Conservation (phyloP, 345 rosid genomes). For the Bruguiera gymnorhiza region DNA sequence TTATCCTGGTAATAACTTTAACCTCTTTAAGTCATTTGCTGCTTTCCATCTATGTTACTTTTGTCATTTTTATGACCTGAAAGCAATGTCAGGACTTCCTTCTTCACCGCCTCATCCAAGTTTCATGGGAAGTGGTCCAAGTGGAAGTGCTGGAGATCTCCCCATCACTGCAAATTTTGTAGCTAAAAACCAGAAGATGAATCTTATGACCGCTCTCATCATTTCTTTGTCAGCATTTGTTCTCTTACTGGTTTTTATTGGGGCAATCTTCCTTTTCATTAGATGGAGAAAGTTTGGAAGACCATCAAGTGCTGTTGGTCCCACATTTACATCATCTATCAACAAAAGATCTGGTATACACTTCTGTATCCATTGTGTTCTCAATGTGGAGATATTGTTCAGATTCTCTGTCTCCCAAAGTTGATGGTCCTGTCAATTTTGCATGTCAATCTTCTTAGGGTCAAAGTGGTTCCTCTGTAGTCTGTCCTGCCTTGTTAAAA, state of each 20-base stretch:
- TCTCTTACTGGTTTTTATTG: constrained; percentile 64
- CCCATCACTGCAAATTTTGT: constrained; percentile 63
- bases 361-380: background rate
- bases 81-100: constrained; percentile 60
- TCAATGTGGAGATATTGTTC: too few species aligned
- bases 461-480: too few species aligned
- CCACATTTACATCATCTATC: constrained; percentile 57
- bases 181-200: constrained; percentile 68
- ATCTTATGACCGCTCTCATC: constrained; percentile 59
- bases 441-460: too few species aligned
- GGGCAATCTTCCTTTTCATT: constrained; percentile 54
- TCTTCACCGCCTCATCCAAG: constrained; percentile 68
- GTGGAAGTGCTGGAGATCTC: constrained; percentile 60
- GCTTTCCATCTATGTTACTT: constrained; percentile 11
- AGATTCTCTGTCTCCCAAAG: too few species aligned
- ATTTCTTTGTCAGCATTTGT: constrained; percentile 82
- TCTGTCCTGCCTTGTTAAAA: too few species aligned
- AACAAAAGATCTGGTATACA: constrained; percentile 80
- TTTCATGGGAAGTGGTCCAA: constrained; percentile 52
- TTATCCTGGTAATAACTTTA: constrained; percentile 72
- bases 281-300: constrained; percentile 78
- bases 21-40: constrained; percentile 15
- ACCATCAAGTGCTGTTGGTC: constrained; percentile 86
- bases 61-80: constrained; percentile 21
- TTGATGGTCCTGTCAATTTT: too few species aligned